These are phyloP conservation scores for Penicillium sp. DNA, from an alignment of 2,329 filamentous ascomycete genomes.

Conservation along the genomic window DNA sequence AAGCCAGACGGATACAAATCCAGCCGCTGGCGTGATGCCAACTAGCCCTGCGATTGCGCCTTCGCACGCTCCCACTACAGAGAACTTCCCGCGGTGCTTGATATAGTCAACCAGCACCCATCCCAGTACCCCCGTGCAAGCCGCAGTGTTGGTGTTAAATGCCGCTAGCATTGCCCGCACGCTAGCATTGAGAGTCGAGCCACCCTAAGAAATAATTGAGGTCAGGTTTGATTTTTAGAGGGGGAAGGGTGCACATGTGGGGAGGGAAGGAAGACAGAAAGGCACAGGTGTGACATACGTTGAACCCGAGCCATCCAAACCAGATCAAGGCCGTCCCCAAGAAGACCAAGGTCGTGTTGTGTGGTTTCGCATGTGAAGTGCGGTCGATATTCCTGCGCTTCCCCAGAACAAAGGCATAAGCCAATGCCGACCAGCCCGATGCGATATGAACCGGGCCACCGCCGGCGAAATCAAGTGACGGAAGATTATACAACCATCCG, in stretches of 20 bases:
- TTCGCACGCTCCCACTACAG: constrained; percentile 49
- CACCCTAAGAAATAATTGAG: constrained; percentile 30
- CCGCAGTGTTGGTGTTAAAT: constrained; percentile 53
- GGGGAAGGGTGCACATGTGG: too few species aligned
- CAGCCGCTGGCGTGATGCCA: constrained; percentile 52
- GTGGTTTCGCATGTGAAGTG: constrained; percentile 50
- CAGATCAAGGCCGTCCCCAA: constrained; percentile 52
- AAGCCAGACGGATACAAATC: constrained; percentile 47
- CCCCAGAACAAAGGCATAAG: constrained; percentile 65
- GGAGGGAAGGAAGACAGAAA: neutral
- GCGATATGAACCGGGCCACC: constrained; percentile 68
- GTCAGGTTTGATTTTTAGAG: neutral
- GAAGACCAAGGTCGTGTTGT: constrained; percentile 66
- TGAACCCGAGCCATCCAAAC: constrained; percentile 51
- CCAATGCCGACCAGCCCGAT: constrained; percentile 61
- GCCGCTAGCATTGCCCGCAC: constrained; percentile 48
- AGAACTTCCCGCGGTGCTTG: constrained; percentile 46
- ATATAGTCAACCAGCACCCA: constrained; percentile 49
- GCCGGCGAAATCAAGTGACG: constrained; percentile 65
- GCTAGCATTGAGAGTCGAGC: constrained; percentile 46
- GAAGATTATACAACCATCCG: constrained; percentile 62
- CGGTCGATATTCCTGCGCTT: constrained; percentile 52
- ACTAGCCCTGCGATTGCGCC: constrained; percentile 53
- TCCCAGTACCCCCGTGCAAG: constrained; percentile 46
- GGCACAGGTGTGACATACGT: constrained; percentile 27